Evolutionary conservation across 2,329 filamentous ascomycete species (phyloP).

Genomic region (Monosporascus cannonballus): DNA sequence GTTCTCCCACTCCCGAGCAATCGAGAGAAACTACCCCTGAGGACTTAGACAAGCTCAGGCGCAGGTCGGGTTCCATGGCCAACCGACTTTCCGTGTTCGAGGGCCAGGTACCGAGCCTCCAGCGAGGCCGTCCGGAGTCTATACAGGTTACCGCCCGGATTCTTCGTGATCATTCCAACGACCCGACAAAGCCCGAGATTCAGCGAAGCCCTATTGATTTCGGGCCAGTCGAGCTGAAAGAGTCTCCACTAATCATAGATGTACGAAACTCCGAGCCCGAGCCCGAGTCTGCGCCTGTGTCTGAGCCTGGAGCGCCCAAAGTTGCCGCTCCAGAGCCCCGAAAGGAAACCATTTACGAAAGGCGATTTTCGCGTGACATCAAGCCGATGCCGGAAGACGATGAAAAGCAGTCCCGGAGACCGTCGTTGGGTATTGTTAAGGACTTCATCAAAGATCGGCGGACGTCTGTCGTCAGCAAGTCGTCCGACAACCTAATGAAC

Average conservation of each 20-base stretch:
- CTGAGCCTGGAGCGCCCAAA: constrained; percentile 10
- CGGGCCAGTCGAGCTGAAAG: constrained; percentile 45
- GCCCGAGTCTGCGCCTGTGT: constrained; percentile 20
- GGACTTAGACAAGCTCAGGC: constrained; percentile 23
- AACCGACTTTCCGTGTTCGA: constrained; percentile 53
- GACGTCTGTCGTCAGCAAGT: constrained; percentile 42
- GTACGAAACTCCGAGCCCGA: constrained; percentile 38
- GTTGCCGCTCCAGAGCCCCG: constrained; percentile 19
- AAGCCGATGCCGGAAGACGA: constrained; percentile 27
- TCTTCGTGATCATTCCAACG: constrained; percentile 55
- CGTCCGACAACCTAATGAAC: constrained; percentile 35
- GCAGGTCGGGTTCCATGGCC: constrained; percentile 48
- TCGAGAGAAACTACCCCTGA: constrained; percentile 21
- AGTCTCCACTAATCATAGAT: constrained; percentile 54
- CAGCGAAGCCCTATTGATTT: constrained; percentile 38
- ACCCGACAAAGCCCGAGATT: constrained; percentile 34
- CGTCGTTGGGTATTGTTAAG: constrained; percentile 54
- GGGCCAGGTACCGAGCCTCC: constrained; percentile 24
- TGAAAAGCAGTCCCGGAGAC: constrained; percentile 41
- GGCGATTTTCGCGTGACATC: constrained; percentile 38
- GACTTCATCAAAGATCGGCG: constrained; percentile 57
- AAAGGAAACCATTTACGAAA: constrained; percentile 43
- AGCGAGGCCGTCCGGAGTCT: constrained; percentile 59
- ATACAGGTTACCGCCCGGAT: constrained; percentile 87
- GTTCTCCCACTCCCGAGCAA: constrained; percentile 15